Percentiles rank a stretch among this genome's conserved stretches.
These are phyloP conservation scores for Bryoerythrophyllum caledonicum DNA, from an alignment of 225 moss, liverwort and hornwort genomes.

Conservation along the genomic window DNA sequence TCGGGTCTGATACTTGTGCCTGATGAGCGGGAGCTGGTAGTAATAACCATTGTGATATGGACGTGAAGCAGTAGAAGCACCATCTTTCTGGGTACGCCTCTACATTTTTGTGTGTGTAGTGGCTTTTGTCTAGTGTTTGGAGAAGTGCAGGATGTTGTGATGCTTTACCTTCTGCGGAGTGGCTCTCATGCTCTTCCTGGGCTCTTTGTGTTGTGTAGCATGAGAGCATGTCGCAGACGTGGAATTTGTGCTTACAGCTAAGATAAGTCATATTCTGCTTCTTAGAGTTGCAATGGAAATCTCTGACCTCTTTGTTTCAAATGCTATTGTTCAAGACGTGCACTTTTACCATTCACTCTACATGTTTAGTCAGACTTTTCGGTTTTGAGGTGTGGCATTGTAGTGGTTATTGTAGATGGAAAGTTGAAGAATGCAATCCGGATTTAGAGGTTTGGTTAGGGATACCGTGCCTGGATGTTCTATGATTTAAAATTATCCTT, in stretches of 20 bases:
- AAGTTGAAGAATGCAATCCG: too few relatives aligned
- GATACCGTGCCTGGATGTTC: too few relatives aligned
- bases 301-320: neutral
- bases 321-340: neutral
- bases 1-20: slow-evolving; percentile 19
- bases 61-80: slow-evolving; percentile 20
- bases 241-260: neutral
- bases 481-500: too few relatives aligned
- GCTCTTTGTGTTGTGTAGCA: neutral
- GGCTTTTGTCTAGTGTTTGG: neutral
- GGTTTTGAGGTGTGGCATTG: slow-evolving; percentile 4
- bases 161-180: slow-evolving; percentile 4
- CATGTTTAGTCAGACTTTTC: neutral
- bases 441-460: too few relatives aligned
- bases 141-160: neutral
- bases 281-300: neutral
- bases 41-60: slow-evolving; percentile 22
- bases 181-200: neutral
- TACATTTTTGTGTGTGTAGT: slow-evolving; percentile 2
- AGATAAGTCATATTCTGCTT: slow-evolving; percentile 3
- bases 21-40: slow-evolving; percentile 27
- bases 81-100: slow-evolving; percentile 7
- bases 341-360: neutral
- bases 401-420: neutral
- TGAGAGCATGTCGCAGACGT: neutral